Base-by-base conservation (phyloP, 2,329 filamentous ascomycete genomes). In the Nigrospora sphaerica region DNA sequence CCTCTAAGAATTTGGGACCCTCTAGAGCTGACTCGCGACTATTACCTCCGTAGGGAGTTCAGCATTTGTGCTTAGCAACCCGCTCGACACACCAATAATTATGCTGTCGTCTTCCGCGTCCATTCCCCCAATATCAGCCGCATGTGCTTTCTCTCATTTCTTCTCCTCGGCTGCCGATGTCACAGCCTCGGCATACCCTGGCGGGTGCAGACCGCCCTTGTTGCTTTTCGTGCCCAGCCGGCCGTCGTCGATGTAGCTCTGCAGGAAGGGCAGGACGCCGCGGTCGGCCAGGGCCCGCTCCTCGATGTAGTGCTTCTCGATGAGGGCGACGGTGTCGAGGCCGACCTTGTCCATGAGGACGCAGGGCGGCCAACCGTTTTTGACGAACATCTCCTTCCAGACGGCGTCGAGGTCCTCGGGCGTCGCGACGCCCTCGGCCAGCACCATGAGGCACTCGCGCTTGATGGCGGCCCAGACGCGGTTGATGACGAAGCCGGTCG, bases 381-480 rank as follows among this genome's bases (percentile, higher is more conserved):
- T 56, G 43, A 63, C 58, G 31, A 62, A 62, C 46, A 48, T 48
- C 35, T 60, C 55, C 2, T 55, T 48, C 37, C 61, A 65, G 19
- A 65, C 49, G 2, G 53, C 54, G 31, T 66, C 63, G 10, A 66
- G 53, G n/a, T 65, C 60, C 16, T 49, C 52, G 4, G 62, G 61
- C 3, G 50, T 54, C 1, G 61, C 57, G 0, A 65, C 60, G 3
- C 57, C 62, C 44, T 64, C 62, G 12, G 56, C 48, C 31, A 65
- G 38, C 7, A 64, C 53, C 17, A 49, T 54, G 18, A 65, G 46
- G n/a, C 54, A 57, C 53, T 66, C 63, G 6, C 62, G 57, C 56
- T 65, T 66, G 49, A 61, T 49, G 6, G 62, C 62, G 1, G 59
- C 62, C 62, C 62, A 66, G 45, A 66, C 55, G 9, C 63, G 55